Evolutionary conservation across 441 rosid species (phyloP).

Genomic region (Syzygium malaccense): DNA sequence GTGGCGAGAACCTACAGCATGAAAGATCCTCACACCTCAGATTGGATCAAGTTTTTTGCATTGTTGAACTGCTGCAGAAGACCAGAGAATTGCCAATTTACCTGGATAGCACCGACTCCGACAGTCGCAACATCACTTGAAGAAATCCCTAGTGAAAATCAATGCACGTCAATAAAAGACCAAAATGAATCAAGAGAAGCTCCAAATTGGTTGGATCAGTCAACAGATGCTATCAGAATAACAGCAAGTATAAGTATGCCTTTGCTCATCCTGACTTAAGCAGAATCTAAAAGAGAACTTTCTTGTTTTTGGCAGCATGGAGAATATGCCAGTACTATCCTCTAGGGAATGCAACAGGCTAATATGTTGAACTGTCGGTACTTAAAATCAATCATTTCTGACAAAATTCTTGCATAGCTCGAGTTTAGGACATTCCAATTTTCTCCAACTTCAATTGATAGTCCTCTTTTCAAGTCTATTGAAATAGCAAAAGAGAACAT

Average conservation of each 20-base stretch:
- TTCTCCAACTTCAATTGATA: not conserved
- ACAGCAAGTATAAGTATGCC: not conserved
- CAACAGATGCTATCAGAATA: not conserved
- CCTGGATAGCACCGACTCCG: slow-evolving; percentile 90
- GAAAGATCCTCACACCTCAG: not conserved
- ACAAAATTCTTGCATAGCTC: not conserved
- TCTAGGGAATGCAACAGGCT: not conserved
- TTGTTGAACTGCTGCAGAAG: not conserved
- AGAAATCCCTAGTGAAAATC: slow-evolving; percentile 53
- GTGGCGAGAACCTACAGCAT: slow-evolving; percentile 69
- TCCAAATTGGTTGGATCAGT: not conserved
- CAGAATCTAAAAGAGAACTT: not conserved
- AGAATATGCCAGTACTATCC: not conserved
- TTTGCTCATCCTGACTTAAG: not conserved
- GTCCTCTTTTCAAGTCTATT: not conserved
- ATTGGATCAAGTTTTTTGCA: not conserved
- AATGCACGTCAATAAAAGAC: not conserved
- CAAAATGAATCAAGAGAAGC: not conserved
- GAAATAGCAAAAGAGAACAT: not conserved
- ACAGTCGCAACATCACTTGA: slow-evolving; percentile 76
- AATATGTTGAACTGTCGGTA: not conserved
- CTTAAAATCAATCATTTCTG: not conserved
- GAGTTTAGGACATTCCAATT: not conserved
- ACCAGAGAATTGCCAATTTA: slow-evolving; percentile 10
- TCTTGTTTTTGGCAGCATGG: not conserved